Evolutionary conservation across 2,329 filamentous ascomycete species (phyloP), one percentile per base, ranked within the genome.

Genomic region (Emergomyces orientalis): DNA sequence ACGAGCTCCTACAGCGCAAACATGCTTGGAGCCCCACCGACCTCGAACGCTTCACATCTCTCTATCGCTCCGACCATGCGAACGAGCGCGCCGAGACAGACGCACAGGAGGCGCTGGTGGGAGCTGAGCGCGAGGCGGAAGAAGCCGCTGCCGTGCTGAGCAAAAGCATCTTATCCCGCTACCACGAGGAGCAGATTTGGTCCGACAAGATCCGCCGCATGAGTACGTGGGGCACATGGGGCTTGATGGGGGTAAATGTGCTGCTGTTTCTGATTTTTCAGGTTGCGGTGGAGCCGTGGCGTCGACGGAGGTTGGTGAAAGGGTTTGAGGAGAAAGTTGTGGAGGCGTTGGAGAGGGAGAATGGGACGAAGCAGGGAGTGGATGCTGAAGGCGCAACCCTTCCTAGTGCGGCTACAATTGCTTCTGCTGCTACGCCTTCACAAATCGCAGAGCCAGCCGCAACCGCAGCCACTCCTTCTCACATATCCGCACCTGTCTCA

Each of bases 141-240:
- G 87, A 89, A 65, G 84, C 91, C 0, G 84, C 87, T 62, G 84
- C 86, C 60, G 84, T 87, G 69, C 79, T 99, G 61, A 93, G 89
- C 72, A 86, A 88, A 65, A 86, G 88, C 59, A 97, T 97, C 69
- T 80, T 97, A 60, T 89, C 89, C 65, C 86, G 95, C 65, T 99
- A 99, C 76, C 94, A 99, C 75, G 94, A 99, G 78, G 94, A 99
- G 79, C 94, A 99, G 79, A 95, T 99, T 63, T 99, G 94, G 94
- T 96, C 90, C 72, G 94, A 99, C 74, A 93, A 96, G 69, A 99
- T 99, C 73, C 84, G 94, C 43, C 83, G 94, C 67, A 96, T 96
- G 81, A 94, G 89, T 74, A 99, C 94, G 0, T 99, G 94, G 94
- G 93, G 95, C 43, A 99, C 94, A 0, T 97, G 95, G 86, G 94